Conservation (phyloP, 2,329 filamentous ascomycete genomes). For the Nothomitra cinnamomea region DNA sequence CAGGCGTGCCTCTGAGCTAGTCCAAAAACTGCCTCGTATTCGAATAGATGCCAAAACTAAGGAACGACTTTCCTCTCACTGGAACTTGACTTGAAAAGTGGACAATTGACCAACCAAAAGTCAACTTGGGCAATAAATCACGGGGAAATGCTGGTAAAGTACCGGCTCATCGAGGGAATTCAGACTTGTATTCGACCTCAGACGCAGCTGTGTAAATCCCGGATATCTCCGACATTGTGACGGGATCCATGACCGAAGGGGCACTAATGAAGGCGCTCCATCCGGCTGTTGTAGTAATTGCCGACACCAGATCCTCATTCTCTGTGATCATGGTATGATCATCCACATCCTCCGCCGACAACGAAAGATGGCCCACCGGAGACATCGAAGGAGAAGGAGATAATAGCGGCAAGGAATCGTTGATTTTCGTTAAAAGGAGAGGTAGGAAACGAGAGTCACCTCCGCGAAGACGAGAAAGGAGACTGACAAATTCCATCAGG, state of each 20-base stretch:
- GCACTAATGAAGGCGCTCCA: not conserved
- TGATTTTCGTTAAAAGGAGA: constrained; percentile 51
- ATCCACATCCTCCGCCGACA: not conserved
- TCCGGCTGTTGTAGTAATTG: not conserved
- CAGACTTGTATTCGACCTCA: too few species aligned
- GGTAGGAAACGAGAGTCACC: constrained; percentile 64
- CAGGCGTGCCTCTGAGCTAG: too few species aligned
- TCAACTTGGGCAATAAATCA: too few species aligned
- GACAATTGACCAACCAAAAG: too few species aligned
- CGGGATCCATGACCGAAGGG: not conserved
- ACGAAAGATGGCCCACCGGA: not conserved
- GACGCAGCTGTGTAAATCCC: too few species aligned
- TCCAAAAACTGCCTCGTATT: too few species aligned
- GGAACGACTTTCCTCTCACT: too few species aligned
- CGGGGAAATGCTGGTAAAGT: too few species aligned
- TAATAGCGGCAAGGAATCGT: not conserved
- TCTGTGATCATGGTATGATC: not conserved
- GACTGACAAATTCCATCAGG: constrained; percentile 49
- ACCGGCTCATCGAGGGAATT: too few species aligned
- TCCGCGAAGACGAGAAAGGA: constrained; percentile 54
- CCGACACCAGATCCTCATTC: not conserved
- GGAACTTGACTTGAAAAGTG: too few species aligned
- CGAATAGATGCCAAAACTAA: too few species aligned
- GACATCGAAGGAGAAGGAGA: not conserved
- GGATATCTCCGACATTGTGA: not conserved